Base-by-base conservation (phyloP, 805 yeast genomes). In the Nakazawaea laoshanensis region DNA sequence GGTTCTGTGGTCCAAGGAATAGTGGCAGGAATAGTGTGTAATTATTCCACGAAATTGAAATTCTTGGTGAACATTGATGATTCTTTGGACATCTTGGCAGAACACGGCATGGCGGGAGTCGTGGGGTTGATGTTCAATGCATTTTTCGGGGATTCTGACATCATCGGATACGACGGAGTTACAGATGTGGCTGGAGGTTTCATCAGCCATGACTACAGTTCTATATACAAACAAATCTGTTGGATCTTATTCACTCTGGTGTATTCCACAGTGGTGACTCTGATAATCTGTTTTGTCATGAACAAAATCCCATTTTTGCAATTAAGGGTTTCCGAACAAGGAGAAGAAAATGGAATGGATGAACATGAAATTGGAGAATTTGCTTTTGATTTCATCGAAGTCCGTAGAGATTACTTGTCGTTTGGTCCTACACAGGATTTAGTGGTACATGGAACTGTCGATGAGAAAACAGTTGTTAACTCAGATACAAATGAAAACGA, bases 371-470 rank as follows among this genome's bases (percentile, higher is more conserved):
- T 89, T 45, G 98, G 97, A 32, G 98, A 89, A 59, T 89, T 88
- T 59, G 97, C 97, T n/a, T 89, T 89, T 55, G 97, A 89, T 57
- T 89, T 87, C 52, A 96, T 89, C 37, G 98, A 89, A 63, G 94
- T 89, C 10, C 75, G 97, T 58, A 74, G 97, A 54, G 95, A 88
- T 60, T 89, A 78, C 56, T 68, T 77, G 47, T 74, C 68, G 43
- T 65, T 71, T 71, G 39, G 37, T 5, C 19, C 7, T 14, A 25
- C 18, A 25, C 19, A 14, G 6, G 22, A 12, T 4, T 14, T 16
- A 12, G 23, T 32, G 10, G 30, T 32, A 7, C 35, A 32, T 20
- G 35, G 35, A 6, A 32, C 35, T 4, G 30, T 32, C 9, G 24
- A 32, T 11, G 35, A 32, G n/a, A 26, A 21, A n/a, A 32, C 30